Base-by-base conservation (phyloP, 2,329 filamentous ascomycete genomes). In the Ascochyta fabae region DNA sequence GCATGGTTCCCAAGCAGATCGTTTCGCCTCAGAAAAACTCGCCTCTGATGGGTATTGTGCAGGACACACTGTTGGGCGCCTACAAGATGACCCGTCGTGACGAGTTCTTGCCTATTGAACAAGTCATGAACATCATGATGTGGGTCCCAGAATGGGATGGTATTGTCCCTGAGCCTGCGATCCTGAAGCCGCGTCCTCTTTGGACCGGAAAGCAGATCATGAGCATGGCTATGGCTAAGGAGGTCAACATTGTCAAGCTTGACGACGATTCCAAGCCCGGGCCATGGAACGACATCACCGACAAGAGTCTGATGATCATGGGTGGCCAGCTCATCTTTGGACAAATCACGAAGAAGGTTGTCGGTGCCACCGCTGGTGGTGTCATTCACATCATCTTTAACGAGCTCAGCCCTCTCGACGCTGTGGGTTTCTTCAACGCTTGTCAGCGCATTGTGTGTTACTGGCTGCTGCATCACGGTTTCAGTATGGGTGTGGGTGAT, bases 121-220 rank as follows among this genome's bases (percentile, higher is more conserved):
- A 93, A 73, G 90, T 99, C 62, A 98, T 97, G 92, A 96, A 97
- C 75, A 85, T 96, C 65, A 89, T 99, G 82, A 84, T 99, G 63
- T 99, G 94, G 94, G 92, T 99, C 48, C 95, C 95, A 19, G 89
- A 93, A 52, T 99, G 96, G 96, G 92, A 99, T 77, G 96, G 96
- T 41, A 85, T 96, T 45, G 92, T 99, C 66, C 95, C 95, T 6
- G 86, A 88, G 33, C 95, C 95, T 13, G 92, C 94, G n/a, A 96
- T 99, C 61, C 71, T 96, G 62, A 97, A 96, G 78, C 95, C 95
- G 9, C 84, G 88, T 49, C 92, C 95, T 38, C 88, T 92, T 65
- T 99, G 95, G 95, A 98, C 94, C 47, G 95, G 95, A 67, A 99
- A 99, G 79, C 95, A 99, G 79, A 88, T 99, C 64, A 88, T 96